Percentiles rank a stretch among this genome's conserved stretches.
Conservation (phyloP, 768 basidiomycete species). For the Plicaturopsis crispa region DNA sequence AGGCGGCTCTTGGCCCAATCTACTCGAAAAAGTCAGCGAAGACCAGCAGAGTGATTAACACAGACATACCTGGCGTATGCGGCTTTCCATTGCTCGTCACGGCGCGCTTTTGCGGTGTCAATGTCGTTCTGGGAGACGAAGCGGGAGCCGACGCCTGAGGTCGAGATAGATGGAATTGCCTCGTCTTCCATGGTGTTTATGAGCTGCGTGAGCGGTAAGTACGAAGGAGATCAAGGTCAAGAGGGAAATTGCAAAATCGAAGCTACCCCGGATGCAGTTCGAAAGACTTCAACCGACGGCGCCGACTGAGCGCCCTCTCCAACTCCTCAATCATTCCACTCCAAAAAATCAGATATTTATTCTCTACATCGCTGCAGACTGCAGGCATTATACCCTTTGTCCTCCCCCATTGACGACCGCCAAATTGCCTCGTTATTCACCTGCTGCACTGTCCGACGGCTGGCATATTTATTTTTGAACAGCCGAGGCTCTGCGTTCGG, state of each 20-base stretch:
- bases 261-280: too few species aligned
- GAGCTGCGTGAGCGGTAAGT: slow-evolving; percentile 1
- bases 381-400: background rate
- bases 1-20: slow-evolving; percentile 81
- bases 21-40: too few species aligned
- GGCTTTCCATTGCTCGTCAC: slow-evolving; percentile 86
- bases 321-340: too few species aligned
- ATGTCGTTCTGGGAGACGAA: slow-evolving; percentile 79
- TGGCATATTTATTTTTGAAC: too few species aligned
- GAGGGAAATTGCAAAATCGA: too few species aligned
- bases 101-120: slow-evolving; percentile 59
- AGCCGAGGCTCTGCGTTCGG: too few species aligned
- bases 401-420: background rate
- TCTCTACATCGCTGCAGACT: background rate
- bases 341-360: too few species aligned
- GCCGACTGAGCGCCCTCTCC: too few species aligned
- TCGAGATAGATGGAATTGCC: slow-evolving; percentile 62
- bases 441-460: background rate
- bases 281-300: too few species aligned
- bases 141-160: slow-evolving; percentile 71
- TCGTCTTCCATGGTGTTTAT: slow-evolving; percentile 47
- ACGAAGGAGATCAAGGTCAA: too few species aligned
- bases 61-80: slow-evolving; percentile 70
- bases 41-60: too few species aligned
- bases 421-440: background rate